A percentile compares a stretch with the other conserved stretches of the same genome.
These are phyloP conservation scores for Sisymbrium irio DNA, from an alignment of 345 rosid genomes.

Conservation along the genomic window DNA sequence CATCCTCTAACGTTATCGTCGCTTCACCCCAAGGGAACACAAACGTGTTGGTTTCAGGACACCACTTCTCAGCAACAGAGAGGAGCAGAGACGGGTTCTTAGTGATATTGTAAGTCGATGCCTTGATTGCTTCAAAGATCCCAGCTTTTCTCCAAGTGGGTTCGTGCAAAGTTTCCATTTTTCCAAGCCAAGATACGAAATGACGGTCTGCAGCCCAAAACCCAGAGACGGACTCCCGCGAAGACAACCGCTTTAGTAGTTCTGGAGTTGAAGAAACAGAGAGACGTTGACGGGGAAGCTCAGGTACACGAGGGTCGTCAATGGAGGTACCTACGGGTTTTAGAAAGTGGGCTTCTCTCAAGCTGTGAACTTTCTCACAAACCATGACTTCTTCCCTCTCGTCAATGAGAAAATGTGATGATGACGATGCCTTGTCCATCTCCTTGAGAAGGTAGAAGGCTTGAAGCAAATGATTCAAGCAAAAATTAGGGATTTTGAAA, in stretches of 20 bases:
- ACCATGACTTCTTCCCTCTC: conserved; percentile 45
- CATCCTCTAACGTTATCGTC: conserved; percentile 50
- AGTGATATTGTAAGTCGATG: conserved; percentile 30
- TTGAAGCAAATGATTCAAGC: neutral
- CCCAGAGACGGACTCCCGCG: conserved; percentile 16
- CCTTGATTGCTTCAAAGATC: conserved; percentile 44
- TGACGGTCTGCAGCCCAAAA: conserved; percentile 27
- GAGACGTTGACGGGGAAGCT: conserved; percentile 18
- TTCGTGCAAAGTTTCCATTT: conserved; percentile 37
- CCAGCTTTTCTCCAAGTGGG: conserved; percentile 47
- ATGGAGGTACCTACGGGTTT: conserved; percentile 33
- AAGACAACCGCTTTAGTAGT: conserved; percentile 18
- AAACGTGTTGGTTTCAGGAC: conserved; percentile 45
- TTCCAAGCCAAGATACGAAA: conserved; percentile 42
- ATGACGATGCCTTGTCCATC: neutral
- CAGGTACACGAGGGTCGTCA: neutral
- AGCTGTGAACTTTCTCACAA: conserved; percentile 18
- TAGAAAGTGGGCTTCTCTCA: conserved; percentile 42
- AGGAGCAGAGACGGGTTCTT: conserved; percentile 33
- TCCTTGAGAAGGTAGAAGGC: neutral
- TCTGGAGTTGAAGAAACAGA: neutral
- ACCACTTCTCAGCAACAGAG: conserved; percentile 49
- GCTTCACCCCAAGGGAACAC: conserved; percentile 63
- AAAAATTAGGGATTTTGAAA: conserved; percentile 11
- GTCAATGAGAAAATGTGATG: conserved; percentile 6